Conservation (phyloP, 2,329 filamentous ascomycete genomes). For the Rutstroemia sp. region DNA sequence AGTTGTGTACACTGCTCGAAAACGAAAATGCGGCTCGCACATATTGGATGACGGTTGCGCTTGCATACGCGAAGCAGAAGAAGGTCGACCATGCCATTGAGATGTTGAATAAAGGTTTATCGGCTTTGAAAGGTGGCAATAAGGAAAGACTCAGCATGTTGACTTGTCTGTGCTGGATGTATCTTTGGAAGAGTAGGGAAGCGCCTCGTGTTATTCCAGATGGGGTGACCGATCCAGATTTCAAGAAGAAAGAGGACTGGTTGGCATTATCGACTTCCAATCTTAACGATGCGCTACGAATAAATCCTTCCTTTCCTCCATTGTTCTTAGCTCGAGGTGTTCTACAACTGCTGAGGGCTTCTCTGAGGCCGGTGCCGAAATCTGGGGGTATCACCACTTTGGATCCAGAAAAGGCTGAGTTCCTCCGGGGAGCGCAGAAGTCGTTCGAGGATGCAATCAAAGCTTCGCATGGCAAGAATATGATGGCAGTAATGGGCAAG, state of each 20-base stretch:
- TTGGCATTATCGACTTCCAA: slow-evolving; percentile 84
- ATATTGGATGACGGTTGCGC: slow-evolving; percentile 96
- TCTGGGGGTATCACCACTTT: slow-evolving; percentile 51
- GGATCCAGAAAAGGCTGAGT: slow-evolving; percentile 68
- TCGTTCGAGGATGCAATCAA: slow-evolving; percentile 91
- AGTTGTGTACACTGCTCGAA: slow-evolving; percentile 90
- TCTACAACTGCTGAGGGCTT: slow-evolving; percentile 79
- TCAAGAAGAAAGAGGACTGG: slow-evolving; percentile 88
- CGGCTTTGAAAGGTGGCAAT: slow-evolving; percentile 49
- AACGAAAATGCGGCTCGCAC: slow-evolving; percentile 86
- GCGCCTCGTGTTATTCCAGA: slow-evolving; percentile 60
- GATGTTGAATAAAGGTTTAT: slow-evolving; percentile 59
- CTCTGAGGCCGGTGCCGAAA: slow-evolving; percentile 70
- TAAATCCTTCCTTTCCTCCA: slow-evolving; percentile 87
- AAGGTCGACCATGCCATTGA: slow-evolving; percentile 81
- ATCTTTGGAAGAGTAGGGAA: slow-evolving; percentile 62
- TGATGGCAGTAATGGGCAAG: slow-evolving; percentile 87
- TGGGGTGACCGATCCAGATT: slow-evolving; percentile 48
- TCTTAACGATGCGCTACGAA: slow-evolving; percentile 88
- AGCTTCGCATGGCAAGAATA: slow-evolving; percentile 76
- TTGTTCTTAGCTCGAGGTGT: slow-evolving; percentile 89
- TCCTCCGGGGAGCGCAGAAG: slow-evolving; percentile 78
- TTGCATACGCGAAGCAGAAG: slow-evolving; percentile 93
- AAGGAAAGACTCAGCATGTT: slow-evolving; percentile 62
- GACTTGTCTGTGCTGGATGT: slow-evolving; percentile 63